Percentiles rank a stretch among this genome's conserved stretches.
Conservation (phyloP, 176 grass and related monocot species). For the Triticum dicoccoides region DNA sequence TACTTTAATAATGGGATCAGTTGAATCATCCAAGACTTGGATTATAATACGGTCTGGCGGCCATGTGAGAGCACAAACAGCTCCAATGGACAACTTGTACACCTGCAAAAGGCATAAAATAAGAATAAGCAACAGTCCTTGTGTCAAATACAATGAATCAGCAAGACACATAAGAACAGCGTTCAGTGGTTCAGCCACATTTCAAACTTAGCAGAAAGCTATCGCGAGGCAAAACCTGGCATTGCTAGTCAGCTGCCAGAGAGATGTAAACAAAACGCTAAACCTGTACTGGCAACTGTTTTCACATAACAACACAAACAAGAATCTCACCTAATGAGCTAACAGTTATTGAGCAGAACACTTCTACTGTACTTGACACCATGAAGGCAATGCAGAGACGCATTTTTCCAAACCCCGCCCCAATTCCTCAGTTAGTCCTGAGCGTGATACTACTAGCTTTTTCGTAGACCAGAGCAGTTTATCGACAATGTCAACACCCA, state of each 20-base stretch:
- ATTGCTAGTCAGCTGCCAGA: not conserved
- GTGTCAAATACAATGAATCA: conserved; percentile 5
- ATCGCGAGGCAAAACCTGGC: not conserved
- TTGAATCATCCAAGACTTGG: conserved; percentile 81
- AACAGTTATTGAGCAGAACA: not conserved
- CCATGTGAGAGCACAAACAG: conserved; percentile 71
- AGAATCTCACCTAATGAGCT: not conserved
- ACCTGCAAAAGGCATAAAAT: conserved; percentile 50
- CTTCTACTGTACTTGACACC: not conserved
- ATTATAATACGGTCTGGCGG: conserved; percentile 67
- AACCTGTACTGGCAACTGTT: not conserved
- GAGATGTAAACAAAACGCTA: not conserved
- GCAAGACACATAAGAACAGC: not conserved
- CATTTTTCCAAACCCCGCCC: not conserved
- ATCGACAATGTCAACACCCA: not conserved
- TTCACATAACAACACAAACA: not conserved
- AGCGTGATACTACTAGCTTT: not conserved
- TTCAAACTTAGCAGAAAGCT: not conserved
- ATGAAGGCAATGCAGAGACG: not conserved
- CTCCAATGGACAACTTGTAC: conserved; percentile 64
- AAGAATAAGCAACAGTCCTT: not conserved
- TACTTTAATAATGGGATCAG: conserved; percentile 70
- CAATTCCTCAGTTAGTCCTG: not conserved
- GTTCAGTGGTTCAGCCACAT: conserved; percentile 1
- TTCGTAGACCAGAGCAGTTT: not conserved